Conservation (phyloP, 768 basidiomycete species). For the Podaxis mareebaensis region DNA sequence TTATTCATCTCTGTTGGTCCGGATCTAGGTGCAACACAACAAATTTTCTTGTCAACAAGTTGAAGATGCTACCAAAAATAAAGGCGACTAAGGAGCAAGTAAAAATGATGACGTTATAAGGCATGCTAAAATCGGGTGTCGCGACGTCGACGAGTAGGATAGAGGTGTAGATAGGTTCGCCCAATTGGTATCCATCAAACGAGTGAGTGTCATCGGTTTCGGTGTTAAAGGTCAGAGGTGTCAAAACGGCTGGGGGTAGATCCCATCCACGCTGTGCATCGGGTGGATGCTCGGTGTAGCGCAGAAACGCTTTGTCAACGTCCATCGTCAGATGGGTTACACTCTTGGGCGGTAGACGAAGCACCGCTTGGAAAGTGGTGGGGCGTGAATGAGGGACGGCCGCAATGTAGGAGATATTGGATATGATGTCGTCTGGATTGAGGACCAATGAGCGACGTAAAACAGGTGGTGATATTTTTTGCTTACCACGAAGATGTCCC, state of each 20-base stretch:
- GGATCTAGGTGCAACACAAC: slow-evolving; percentile 45
- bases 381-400: slow-evolving; percentile 72
- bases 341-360: slow-evolving; percentile 69
- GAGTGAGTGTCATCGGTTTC: slow-evolving; percentile 21
- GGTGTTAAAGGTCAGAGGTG: slow-evolving; percentile 33
- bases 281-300: slow-evolving; percentile 94
- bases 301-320: slow-evolving; percentile 81
- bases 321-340: slow-evolving; percentile 69
- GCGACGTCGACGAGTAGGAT: slow-evolving; percentile 89
- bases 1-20: neutral
- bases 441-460: neutral
- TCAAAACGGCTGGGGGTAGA: slow-evolving; percentile 81
- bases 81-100: slow-evolving; percentile 89
- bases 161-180: slow-evolving; percentile 56
- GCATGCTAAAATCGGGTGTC: slow-evolving; percentile 99
- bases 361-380: slow-evolving; percentile 69
- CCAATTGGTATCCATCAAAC: slow-evolving; percentile 39
- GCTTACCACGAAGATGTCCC: slow-evolving; percentile 29
- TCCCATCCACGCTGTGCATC: slow-evolving; percentile 97
- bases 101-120: slow-evolving; percentile 99
- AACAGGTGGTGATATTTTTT: neutral
- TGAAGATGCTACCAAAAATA: slow-evolving; percentile 92
- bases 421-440: slow-evolving; percentile 58
- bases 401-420: slow-evolving; percentile 65
- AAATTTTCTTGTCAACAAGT: slow-evolving; percentile 80